These are phyloP conservation scores for Williopsis jadinii DNA, from an alignment of 1,139 yeast genomes.

Conservation along the genomic window DNA sequence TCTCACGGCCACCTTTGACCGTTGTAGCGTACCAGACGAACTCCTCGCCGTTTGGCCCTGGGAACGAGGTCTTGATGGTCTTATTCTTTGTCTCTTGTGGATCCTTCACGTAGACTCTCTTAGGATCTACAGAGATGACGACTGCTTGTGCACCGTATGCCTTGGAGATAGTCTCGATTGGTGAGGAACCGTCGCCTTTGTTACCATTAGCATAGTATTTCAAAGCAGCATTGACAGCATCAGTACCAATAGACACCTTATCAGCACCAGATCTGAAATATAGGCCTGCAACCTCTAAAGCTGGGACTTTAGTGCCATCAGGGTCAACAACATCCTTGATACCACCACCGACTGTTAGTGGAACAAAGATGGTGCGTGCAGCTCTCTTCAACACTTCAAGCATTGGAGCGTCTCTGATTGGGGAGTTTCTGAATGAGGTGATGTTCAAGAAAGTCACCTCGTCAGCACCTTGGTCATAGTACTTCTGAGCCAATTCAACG, in stretches of 20 bases:
- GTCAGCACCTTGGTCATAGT: constrained; percentile 92
- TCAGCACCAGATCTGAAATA: constrained; percentile 97
- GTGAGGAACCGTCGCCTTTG: constrained; percentile 62
- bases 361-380: constrained; percentile 89
- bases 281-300: constrained; percentile 81
- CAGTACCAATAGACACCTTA: constrained; percentile 95
- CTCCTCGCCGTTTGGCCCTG: constrained; percentile 81
- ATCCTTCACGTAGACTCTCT: constrained; percentile 61
- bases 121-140: constrained; percentile 94
- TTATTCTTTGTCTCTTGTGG: constrained; percentile 60
- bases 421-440: constrained; percentile 91
- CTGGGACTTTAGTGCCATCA: constrained; percentile 67
- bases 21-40: constrained; percentile 95
- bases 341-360: constrained; percentile 97
- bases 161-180: constrained; percentile 85
- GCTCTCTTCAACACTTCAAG: constrained; percentile 75
- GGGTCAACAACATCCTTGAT: constrained; percentile 87
- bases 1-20: constrained; percentile 89
- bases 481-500: constrained; percentile 83
- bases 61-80: constrained; percentile 46
- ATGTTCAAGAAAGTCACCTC: constrained; percentile 92
- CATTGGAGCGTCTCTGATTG: constrained; percentile 90
- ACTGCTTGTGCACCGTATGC: constrained; percentile 97
- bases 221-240: constrained; percentile 90
- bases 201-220: constrained; percentile 54